Conservation (phyloP, 768 basidiomycete genomes). For the Phanerodontia chrysosporium region DNA sequence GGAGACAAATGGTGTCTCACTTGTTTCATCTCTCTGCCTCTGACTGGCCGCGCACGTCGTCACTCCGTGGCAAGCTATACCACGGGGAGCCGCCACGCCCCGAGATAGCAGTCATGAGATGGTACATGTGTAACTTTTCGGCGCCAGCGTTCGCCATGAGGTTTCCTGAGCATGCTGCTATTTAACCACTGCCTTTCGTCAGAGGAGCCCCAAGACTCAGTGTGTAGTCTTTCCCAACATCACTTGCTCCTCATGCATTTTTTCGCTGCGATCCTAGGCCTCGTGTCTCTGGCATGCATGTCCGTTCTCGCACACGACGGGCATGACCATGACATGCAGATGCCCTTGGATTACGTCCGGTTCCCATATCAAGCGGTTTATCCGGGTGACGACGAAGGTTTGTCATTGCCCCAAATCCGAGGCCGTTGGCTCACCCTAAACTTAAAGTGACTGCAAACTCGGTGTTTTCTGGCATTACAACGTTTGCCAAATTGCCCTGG, state of each 20-base stretch:
- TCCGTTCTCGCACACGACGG: conserved; percentile 29
- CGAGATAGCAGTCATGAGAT: conserved; percentile 16
- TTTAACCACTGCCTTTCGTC: neutral
- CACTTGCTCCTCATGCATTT: conserved; percentile 15
- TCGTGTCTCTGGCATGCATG: conserved; percentile 22
- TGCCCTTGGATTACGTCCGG: conserved; percentile 63
- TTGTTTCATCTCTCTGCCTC: neutral
- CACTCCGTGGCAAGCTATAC: neutral
- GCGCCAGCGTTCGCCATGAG: conserved; percentile 7
- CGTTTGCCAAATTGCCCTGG: conserved; percentile 88
- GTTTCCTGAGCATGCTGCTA: neutral
- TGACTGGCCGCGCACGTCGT: neutral
- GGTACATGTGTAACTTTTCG: conserved; percentile 7
- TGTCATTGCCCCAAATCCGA: neutral
- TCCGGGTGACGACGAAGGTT: conserved; percentile 57
- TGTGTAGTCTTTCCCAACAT: neutral
- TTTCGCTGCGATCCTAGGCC: neutral
- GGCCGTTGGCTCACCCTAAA: neutral
- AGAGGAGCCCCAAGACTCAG: neutral
- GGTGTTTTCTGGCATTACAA: conserved; percentile 77
- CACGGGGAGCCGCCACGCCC: conserved; percentile 2
- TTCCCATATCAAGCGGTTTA: conserved; percentile 61
- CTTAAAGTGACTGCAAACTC: conserved; percentile 67
- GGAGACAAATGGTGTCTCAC: neutral
- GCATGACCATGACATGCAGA: conserved; percentile 45